Evolutionary conservation across 129 eudicot genomes (phyloP).

Genomic region (Flaveria brownii): DNA sequence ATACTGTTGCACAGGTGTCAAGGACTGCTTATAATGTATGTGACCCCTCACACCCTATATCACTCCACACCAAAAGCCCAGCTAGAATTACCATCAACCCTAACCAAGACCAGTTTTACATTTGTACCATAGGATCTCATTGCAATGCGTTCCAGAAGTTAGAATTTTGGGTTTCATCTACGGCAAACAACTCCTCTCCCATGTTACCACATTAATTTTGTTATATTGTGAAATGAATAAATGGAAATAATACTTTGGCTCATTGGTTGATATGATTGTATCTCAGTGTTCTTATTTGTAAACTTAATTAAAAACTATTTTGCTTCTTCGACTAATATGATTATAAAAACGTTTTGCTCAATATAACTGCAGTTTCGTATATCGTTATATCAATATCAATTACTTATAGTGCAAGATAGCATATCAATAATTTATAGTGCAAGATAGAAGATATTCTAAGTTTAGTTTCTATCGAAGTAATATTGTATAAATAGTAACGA

Average conservation of each 20-base stretch:
- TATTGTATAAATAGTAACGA: too few species aligned
- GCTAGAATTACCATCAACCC: constrained; percentile 15
- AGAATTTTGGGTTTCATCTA: constrained; percentile 27
- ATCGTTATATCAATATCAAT: too few species aligned
- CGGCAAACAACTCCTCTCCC: not conserved
- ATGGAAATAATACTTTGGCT: not conserved
- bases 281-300: too few species aligned
- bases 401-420: too few species aligned
- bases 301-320: too few species aligned
- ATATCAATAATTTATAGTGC: too few species aligned
- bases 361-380: too few species aligned
- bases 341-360: too few species aligned
- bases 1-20: constrained; percentile 25
- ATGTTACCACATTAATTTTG: not conserved
- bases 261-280: too few species aligned
- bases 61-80: constrained; percentile 29
- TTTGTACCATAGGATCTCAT: constrained; percentile 35
- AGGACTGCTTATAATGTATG: constrained; percentile 13
- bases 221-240: not conserved
- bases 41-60: constrained; percentile 30
- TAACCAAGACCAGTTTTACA: constrained; percentile 27
- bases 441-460: too few species aligned
- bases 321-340: too few species aligned
- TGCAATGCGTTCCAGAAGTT: constrained; percentile 35
- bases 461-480: too few species aligned